Percentiles rank a stretch among this genome's conserved stretches.
These are phyloP conservation scores for Steccherinum ochraceum DNA, from an alignment of 768 basidiomycete genomes.

Conservation along the genomic window DNA sequence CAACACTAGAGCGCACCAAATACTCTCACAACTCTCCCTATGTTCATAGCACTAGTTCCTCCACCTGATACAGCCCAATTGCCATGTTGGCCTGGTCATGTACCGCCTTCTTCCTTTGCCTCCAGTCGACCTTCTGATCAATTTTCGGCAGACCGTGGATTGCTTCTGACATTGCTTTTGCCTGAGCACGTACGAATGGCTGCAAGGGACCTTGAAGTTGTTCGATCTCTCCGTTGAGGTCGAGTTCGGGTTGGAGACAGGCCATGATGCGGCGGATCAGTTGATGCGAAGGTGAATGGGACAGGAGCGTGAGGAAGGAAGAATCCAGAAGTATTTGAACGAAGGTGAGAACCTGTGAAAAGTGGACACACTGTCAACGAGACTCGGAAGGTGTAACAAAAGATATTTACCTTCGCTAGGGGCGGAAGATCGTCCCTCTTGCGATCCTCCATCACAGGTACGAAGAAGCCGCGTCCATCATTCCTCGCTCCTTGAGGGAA, in stretches of 20 bases:
- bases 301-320: slow-evolving; percentile 61
- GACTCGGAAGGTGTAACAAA: background rate
- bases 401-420: slow-evolving; percentile 32
- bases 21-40: too few species aligned
- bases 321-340: slow-evolving; percentile 65
- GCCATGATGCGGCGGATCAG: slow-evolving; percentile 44
- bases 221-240: slow-evolving; percentile 42
- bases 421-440: slow-evolving; percentile 31
- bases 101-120: slow-evolving; percentile 39
- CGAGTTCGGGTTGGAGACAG: slow-evolving; percentile 51
- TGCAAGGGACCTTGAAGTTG: slow-evolving; percentile 56
- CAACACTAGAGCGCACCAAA: too few species aligned
- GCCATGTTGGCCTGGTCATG: slow-evolving; percentile 45
- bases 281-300: slow-evolving; percentile 52
- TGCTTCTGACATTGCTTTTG: slow-evolving; percentile 38
- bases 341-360: slow-evolving; percentile 50
- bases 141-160: slow-evolving; percentile 22
- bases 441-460: slow-evolving; percentile 15
- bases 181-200: slow-evolving; percentile 52
- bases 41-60: slow-evolving; percentile 41
- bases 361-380: background rate
- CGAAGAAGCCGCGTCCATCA: slow-evolving; percentile 35
- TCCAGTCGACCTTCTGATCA: slow-evolving; percentile 24
- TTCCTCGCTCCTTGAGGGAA: slow-evolving; percentile 35
- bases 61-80: slow-evolving; percentile 65